A percentile compares a stretch with the other conserved stretches of the same genome.
These are phyloP conservation scores for Fomitopsis palustris DNA, from an alignment of 1,284 basidiomycete species.

Conservation along the genomic window DNA sequence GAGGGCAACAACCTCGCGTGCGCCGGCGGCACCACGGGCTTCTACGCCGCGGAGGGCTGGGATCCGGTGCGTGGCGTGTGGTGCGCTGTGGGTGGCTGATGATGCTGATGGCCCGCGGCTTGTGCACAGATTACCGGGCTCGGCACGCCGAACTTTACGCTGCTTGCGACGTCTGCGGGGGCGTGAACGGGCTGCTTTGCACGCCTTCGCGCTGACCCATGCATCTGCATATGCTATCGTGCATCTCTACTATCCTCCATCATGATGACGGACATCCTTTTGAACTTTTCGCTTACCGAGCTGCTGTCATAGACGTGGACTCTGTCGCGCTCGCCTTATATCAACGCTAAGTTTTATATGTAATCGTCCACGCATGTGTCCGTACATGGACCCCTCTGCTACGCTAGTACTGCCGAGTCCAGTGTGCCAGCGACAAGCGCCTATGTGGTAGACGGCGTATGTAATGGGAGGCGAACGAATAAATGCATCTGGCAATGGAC, in stretches of 20 bases:
- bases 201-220: not conserved
- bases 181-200: not conserved
- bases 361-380: no score
- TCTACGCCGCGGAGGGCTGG: conserved; percentile 33
- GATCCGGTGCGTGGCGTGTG: conserved; percentile 26
- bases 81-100: not conserved
- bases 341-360: not conserved
- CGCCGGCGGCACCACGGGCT: conserved; percentile 29
- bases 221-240: not conserved
- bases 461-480: no score
- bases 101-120: conserved; percentile 13
- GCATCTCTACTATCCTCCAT: not conserved
- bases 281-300: not conserved
- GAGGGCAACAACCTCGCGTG: conserved; percentile 27
- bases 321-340: not conserved
- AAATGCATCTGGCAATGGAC: no score
- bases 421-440: no score
- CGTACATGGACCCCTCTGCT: no score
- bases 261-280: not conserved
- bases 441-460: no score
- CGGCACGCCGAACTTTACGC: conserved; percentile 26
- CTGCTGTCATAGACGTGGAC: not conserved
- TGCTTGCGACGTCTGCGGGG: conserved; percentile 3
- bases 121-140: conserved; percentile 31
- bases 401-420: no score